These are phyloP conservation scores for Corymbia citriodora DNA, from an alignment of 441 rosid species.

Conservation along the genomic window DNA sequence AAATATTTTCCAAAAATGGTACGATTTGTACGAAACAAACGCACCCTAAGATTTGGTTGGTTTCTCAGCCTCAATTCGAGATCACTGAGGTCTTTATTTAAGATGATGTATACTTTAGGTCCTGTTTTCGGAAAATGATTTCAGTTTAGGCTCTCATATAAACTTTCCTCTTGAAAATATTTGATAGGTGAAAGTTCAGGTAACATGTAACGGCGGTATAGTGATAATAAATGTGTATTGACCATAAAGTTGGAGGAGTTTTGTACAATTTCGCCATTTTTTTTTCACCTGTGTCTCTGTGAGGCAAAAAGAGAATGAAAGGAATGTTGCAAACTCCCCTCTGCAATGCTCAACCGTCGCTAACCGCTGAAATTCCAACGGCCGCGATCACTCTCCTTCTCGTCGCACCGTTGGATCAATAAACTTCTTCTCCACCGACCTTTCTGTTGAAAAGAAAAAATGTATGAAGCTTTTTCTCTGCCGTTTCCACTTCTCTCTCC, in stretches of 20 bases:
- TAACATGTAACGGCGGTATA: no score
- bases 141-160: no score
- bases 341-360: slow-evolving; percentile 19
- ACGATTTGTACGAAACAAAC: no score
- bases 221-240: background rate
- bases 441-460: background rate
- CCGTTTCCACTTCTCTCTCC: background rate
- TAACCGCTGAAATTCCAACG: slow-evolving; percentile 16
- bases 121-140: no score
- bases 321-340: background rate
- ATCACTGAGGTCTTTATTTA: no score
- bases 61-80: no score
- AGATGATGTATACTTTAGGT: no score
- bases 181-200: no score
- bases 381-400: background rate
- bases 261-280: background rate
- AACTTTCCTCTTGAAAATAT: no score
- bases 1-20: no score
- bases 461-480: background rate
- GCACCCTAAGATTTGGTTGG: no score
- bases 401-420: background rate
- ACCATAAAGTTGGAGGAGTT: background rate
- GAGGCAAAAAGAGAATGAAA: no score
- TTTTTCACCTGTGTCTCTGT: background rate
- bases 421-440: background rate